Conservation (phyloP, 768 basidiomycete genomes). For the Albatrellus ellisii region DNA sequence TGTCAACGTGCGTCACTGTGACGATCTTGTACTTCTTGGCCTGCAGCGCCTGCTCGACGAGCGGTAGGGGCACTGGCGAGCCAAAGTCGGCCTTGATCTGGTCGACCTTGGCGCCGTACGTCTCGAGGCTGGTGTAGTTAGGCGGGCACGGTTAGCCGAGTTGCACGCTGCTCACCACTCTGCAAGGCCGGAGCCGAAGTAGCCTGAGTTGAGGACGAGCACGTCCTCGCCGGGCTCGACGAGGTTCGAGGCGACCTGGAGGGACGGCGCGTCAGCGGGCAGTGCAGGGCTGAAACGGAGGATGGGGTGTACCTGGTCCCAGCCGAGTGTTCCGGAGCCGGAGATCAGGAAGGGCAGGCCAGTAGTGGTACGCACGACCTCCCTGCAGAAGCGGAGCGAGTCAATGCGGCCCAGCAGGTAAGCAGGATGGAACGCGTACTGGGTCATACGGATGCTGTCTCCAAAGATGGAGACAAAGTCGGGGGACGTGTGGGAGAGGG, state of each 20-base stretch:
- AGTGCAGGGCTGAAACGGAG: constrained; percentile 3
- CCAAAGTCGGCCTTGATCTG: constrained; percentile 80
- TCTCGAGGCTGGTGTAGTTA: constrained; percentile 41
- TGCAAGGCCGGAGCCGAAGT: constrained; percentile 86
- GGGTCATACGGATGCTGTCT: constrained; percentile 76
- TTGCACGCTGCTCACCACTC: constrained; percentile 49
- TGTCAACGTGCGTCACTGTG: constrained; percentile 94
- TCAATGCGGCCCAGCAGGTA: too few species aligned
- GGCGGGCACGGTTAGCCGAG: constrained; percentile 1
- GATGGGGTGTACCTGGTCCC: constrained; percentile 88
- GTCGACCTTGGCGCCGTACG: constrained; percentile 82
- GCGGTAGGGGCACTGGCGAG: constrained; percentile 44
- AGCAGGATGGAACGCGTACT: constrained; percentile 29
- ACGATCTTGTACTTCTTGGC: constrained; percentile 78
- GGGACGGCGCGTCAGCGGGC: neutral
- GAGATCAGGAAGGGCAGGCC: constrained; percentile 90
- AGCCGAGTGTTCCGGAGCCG: constrained; percentile 91
- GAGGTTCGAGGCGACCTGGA: constrained; percentile 77
- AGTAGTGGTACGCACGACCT: constrained; percentile 64
- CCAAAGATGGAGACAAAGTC: constrained; percentile 86
- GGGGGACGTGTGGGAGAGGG: constrained; percentile 77
- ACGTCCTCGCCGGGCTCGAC: constrained; percentile 69
- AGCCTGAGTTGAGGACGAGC: constrained; percentile 81
- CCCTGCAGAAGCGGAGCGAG: constrained; percentile 23
- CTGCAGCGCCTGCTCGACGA: constrained; percentile 57